These are phyloP conservation scores for Populus nigra DNA, from an alignment of 345 rosid genomes.

Conservation along the genomic window DNA sequence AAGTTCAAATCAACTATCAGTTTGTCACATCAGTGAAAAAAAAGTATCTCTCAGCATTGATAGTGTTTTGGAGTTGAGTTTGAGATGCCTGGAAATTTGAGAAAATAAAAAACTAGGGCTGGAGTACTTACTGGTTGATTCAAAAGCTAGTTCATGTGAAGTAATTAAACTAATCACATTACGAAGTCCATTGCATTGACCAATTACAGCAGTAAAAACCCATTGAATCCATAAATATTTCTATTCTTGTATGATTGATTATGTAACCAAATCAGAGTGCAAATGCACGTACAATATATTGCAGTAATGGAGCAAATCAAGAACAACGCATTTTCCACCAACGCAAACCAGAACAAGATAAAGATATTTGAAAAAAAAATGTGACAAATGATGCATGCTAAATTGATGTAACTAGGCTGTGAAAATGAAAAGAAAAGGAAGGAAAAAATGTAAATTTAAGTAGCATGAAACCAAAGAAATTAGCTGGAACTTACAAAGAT, in stretches of 20 bases:
- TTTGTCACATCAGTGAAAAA: not conserved
- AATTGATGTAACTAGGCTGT: not conserved
- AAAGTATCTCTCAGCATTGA: not conserved
- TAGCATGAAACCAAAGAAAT: not conserved
- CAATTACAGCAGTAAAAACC: not conserved
- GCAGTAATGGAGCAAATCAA: not conserved
- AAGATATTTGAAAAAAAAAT: not conserved
- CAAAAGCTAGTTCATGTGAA: not conserved
- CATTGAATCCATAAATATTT: not conserved
- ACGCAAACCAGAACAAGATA: not conserved
- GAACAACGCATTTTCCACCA: not conserved
- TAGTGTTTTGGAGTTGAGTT: not conserved
- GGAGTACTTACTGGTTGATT: not conserved
- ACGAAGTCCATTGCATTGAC: not conserved
- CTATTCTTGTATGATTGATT: not conserved
- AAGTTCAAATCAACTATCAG: not conserved
- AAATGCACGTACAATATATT: not conserved
- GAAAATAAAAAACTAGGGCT: not conserved
- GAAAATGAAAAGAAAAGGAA: not conserved
- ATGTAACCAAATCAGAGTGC: not conserved
- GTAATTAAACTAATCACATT: not conserved
- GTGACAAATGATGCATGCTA: not conserved
- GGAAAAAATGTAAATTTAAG: not conserved
- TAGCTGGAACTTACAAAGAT: slow-evolving; percentile 36
- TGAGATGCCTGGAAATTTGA: not conserved